Evolutionary conservation across 2,329 filamentous ascomycete species (phyloP), one percentile per base, ranked within the genome.

Genomic region (Trematosphaeria pertusa): DNA sequence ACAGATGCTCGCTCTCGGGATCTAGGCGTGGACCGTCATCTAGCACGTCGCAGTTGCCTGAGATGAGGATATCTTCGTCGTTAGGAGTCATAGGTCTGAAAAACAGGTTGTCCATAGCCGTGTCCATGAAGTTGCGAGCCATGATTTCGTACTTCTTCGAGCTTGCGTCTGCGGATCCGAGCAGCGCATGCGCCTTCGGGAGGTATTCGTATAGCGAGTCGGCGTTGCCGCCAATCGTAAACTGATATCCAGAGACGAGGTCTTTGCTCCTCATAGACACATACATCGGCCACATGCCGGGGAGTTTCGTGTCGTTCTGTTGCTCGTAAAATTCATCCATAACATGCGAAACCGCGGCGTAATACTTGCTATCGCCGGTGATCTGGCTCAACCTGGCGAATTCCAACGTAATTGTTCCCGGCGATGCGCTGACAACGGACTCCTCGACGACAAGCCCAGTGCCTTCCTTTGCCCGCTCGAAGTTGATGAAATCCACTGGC

Each of bases 341-440:
- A 61, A 97, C 89, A 49, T 91, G 86, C 37, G 90, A 89, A 50
- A 96, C 80, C 12, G 91, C 91, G 73, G 96, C 92, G 65, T 95
- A 97, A 73, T 95, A 97, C 67, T 87, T 91, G 58, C 87, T 73
- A 49, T 93, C 79, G 46, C 85, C 84, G 0, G 92, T 96, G 53
- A 97, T 77, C 71, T 97, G 92, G 7, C 91, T 89, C 34, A 97
- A 79, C 12, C 91, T 84, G 1, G 91, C 96, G 69, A 97, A 96
- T 69, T 97, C 92, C 78, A 97, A 80, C 7, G 87, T 87, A 52
- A 97, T 76, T 9, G 89, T 89, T 2, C 88, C 92, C 7, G 59
- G 60, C 19, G 54, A 57, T 5, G 61, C 64, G 34, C 52, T 58
- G 15, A 59, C 52, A 36, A 60, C 51, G 11, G 46, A 37, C 33